Percentiles rank a stretch among this genome's conserved stretches.
Conservation (phyloP, 441 rosid genomes). For the Jatropha podagrica region DNA sequence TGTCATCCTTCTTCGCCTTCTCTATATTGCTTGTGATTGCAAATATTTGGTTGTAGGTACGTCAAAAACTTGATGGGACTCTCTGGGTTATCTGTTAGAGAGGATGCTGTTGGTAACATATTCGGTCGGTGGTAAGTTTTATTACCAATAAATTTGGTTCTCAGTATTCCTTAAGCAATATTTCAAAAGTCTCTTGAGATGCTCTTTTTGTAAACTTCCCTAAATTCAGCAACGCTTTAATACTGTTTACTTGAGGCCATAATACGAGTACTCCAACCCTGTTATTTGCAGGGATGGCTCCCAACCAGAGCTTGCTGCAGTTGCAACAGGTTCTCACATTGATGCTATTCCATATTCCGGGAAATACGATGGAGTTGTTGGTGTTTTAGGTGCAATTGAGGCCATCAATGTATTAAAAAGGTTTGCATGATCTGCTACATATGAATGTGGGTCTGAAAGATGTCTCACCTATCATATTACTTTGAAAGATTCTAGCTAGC, state of each 20-base stretch:
- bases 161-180: background rate
- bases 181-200: background rate
- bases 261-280: background rate
- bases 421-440: slow-evolving; percentile 30
- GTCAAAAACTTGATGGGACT: slow-evolving; percentile 73
- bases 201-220: background rate
- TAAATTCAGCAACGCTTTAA: background rate
- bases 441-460: background rate
- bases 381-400: slow-evolving; percentile 93
- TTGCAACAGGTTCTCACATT: slow-evolving; percentile 89
- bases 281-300: slow-evolving; percentile 56
- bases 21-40: slow-evolving; percentile 8
- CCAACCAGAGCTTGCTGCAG: slow-evolving; percentile 63
- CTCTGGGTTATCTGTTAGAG: slow-evolving; percentile 79
- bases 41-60: slow-evolving; percentile 44
- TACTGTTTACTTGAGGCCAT: background rate
- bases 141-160: slow-evolving; percentile 12
- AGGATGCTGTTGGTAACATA: slow-evolving; percentile 94
- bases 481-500: background rate
- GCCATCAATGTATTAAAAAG: slow-evolving; percentile 81
- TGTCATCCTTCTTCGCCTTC: background rate
- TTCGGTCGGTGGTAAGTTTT: slow-evolving; percentile 79
- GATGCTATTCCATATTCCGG: slow-evolving; percentile 98
- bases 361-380: slow-evolving; percentile 91
- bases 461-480: background rate